Evolutionary conservation across 2,329 filamentous ascomycete species (phyloP), one percentile per base, ranked within the genome.

Genomic region (Apiospora hydei): DNA sequence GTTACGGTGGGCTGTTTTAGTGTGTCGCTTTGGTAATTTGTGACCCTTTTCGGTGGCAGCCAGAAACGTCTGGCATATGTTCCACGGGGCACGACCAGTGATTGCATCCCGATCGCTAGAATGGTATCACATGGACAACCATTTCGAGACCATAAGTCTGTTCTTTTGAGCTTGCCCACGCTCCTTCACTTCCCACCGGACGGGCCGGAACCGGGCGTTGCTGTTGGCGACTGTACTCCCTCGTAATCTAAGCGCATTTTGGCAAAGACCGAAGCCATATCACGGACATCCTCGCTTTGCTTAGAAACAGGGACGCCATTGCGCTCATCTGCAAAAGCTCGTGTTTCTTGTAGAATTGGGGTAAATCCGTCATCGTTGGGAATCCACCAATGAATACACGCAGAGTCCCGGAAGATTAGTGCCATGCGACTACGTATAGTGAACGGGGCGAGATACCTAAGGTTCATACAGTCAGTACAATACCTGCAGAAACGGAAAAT

Each of bases 321-420:
- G 67, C 94, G 89, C 75, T 96, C 94, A 76, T 94, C 91, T 41
- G 95, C 94, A 82, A 98, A 95, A 57, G 90, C 88, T 26, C 95
- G 92, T 73, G 98, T 91, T 70, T 89, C 92, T 69, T 91, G 91
- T 70, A 98, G 87, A 57, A 97, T 89, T 0, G 89, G 88, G 14
- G 89, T 92, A 77, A 93, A 93, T 1, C 89, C 90, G 83, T 96
- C 93, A 74, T 94, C 90, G 80, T 96, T 89, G 2, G 95, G 94
- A 3, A 98, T 88, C 96, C 96, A 99, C 94, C 95, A 98, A 72
- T 92, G 87, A 64, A 89, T 89, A 70, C 95, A 90, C 26, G 91
- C 90, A 18, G 90, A 88, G 61, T 94, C 89, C 73, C 88, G 86
- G 87, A 96, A 98, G 34, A 94, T 81, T 67, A 93, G 88, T 44